These are phyloP conservation scores for Aspergillus wentii DNA, from an alignment of 495 filamentous ascomycete species.

Conservation along the genomic window DNA sequence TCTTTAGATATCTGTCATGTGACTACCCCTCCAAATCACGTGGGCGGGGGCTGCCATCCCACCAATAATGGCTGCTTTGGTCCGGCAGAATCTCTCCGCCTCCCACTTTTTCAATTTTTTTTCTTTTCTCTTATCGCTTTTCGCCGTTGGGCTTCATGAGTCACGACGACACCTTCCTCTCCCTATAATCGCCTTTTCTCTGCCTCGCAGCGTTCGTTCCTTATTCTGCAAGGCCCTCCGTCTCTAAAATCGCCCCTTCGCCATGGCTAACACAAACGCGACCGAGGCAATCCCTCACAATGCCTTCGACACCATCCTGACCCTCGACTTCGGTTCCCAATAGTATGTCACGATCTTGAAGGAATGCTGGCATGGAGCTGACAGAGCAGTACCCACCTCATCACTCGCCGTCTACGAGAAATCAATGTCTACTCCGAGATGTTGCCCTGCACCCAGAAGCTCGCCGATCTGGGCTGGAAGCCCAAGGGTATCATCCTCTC, in stretches of 20 bases:
- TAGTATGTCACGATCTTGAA: slow-evolving; percentile 14
- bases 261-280: slow-evolving; percentile 11
- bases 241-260: slow-evolving; percentile 8
- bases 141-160: no score
- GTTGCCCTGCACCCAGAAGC: slow-evolving; percentile 86
- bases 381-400: slow-evolving; percentile 51
- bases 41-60: no score
- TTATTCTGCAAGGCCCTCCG: no score
- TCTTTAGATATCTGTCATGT: no score
- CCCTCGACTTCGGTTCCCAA: slow-evolving; percentile 60
- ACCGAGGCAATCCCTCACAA: slow-evolving; percentile 39
- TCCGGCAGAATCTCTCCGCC: no score
- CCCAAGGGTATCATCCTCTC: slow-evolving; percentile 80
- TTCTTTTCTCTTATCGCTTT: no score
- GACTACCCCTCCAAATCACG: no score
- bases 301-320: slow-evolving; percentile 61
- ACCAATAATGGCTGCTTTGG: no score
- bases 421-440: slow-evolving; percentile 88
- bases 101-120: no score
- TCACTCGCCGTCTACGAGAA: slow-evolving; percentile 69
- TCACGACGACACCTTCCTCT: no score
- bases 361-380: neutral
- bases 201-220: no score
- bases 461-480: slow-evolving; percentile 70
- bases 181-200: no score